These are phyloP conservation scores for Simplicillium sp. DNA, from an alignment of 2,329 filamentous ascomycete species.

Conservation along the genomic window DNA sequence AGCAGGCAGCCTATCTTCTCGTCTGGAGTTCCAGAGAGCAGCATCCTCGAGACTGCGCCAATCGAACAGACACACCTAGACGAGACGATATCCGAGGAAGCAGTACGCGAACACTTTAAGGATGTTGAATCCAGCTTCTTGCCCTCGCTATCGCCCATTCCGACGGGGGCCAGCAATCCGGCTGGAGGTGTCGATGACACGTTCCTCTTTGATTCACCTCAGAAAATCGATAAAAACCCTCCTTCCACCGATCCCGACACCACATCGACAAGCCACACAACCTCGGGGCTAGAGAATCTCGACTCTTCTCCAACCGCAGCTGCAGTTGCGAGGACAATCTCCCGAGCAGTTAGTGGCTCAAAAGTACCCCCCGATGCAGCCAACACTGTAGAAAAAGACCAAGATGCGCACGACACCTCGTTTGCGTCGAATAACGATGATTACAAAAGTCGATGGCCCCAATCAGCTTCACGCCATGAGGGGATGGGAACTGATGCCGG, in stretches of 20 bases:
- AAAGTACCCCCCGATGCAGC: conserved; percentile 15
- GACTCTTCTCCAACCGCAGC: conserved; percentile 48
- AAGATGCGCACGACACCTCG: conserved; percentile 17
- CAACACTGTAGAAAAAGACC: conserved; percentile 13
- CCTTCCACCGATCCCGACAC: conserved; percentile 12
- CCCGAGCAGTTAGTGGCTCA: conserved; percentile 38
- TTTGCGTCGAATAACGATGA: conserved; percentile 18
- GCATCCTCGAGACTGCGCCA: conserved; percentile 30
- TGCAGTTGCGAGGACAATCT: conserved; percentile 42
- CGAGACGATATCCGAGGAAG: conserved; percentile 43
- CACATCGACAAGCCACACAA: conserved; percentile 29
- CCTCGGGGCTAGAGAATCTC: conserved; percentile 41
- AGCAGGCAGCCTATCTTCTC: conserved; percentile 2
- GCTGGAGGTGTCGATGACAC: conserved; percentile 42
- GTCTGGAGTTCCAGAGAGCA: conserved; percentile 13
- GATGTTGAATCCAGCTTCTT: conserved; percentile 60
- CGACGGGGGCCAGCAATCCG: conserved; percentile 28
- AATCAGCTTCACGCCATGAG: conserved; percentile 10
- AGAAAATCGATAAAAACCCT: conserved; percentile 18
- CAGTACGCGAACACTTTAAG: conserved; percentile 45
- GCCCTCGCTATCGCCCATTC: conserved; percentile 47
- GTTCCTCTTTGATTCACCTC: conserved; percentile 44
- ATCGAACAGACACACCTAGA: conserved; percentile 19
- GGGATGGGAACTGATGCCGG: conserved; percentile 27
- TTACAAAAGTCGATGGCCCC: conserved; percentile 14